Evolutionary conservation across 805 yeast genomes (phyloP), one percentile per base, ranked within the genome.

Genomic region (Wickerhamiella hasegawae): DNA sequence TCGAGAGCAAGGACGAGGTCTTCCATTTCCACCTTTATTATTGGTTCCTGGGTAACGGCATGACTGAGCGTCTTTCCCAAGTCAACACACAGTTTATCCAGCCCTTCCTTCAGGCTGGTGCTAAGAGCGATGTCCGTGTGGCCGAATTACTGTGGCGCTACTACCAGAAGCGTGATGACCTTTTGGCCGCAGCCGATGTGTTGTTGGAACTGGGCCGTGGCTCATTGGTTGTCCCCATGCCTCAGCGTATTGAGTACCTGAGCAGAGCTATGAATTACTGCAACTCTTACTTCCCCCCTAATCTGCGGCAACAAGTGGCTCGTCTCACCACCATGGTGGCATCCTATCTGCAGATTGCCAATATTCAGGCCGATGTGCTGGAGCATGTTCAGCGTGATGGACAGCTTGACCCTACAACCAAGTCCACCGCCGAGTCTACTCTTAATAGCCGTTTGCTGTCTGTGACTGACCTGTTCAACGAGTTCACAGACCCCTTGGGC

Each of bases 241-340:
- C 69, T 26, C 76, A 77, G 47, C 69, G 98, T 52, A 76, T 87
- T 30, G 95, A 85, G 55, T 83, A 69, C 52, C 62, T 90, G 36
- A 81, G 96, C 1, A 69, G 96, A 45, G 96, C 96, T 1, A 79
- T 78, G 54, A 94, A 94, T 3, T 84, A 82, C 60, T 79, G 94
- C 54, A 81, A 82, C 51, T 78, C 94, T 54, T 73, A 69, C 31
- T 73, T 84, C 42, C 78, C 87, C 18, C 81, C 87, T 21, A 69
- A 66, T 39, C 66, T 76, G 49, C 68, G 87, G 45, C 92, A 80
- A 47, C 73, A 74, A 41, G 76, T 83, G 68, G 71, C 76, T 20
- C 73, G 72, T 46, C 60, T 87, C 38, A 66, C 82, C 1, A 63
- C 73, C 9, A 62, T 68, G 46, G 77, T 85, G 26, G 77, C 73